Evolutionary conservation across 345 rosid genomes (phyloP).

Genomic region (Carallia pectinifolia): DNA sequence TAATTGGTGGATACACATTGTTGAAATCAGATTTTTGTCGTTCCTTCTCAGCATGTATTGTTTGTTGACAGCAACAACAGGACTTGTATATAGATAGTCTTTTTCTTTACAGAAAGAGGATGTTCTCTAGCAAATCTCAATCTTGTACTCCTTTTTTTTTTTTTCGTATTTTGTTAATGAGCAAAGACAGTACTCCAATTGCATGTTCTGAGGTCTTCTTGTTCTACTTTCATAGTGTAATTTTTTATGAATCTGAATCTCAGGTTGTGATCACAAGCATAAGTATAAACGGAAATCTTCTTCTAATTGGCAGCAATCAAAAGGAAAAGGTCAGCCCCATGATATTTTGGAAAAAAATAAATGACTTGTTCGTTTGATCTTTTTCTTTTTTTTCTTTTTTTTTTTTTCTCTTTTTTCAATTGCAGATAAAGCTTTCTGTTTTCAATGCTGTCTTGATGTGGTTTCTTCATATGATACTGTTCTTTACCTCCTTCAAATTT

Average conservation of each 20-base stretch:
- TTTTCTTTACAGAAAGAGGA: neutral
- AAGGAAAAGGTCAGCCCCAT: slow-evolving; percentile 65
- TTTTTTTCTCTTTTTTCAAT: too few species aligned
- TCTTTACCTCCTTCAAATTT: slow-evolving; percentile 3
- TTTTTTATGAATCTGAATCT: slow-evolving; percentile 20
- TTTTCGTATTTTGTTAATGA: neutral
- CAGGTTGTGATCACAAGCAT: slow-evolving; percentile 99
- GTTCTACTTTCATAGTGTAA: neutral
- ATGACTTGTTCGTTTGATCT: neutral
- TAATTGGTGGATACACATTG: neutral
- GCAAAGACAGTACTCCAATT: too few species aligned
- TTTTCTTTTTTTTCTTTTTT: neutral
- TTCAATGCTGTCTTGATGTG: neutral
- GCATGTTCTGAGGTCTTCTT: neutral
- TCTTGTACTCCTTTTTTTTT: neutral
- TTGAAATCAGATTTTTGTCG: too few species aligned
- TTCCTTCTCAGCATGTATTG: neutral
- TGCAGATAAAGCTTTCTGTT: too few species aligned
- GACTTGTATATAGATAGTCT: neutral
- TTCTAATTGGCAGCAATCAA: slow-evolving; percentile 87
- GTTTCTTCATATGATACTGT: neutral
- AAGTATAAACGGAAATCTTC: slow-evolving; percentile 63
- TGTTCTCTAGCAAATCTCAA: neutral
- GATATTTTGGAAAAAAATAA: neutral
- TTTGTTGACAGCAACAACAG: neutral